Evolutionary conservation across 148 eudicot genomes (phyloP).

Genomic region (Heliosperma pusillum): DNA sequence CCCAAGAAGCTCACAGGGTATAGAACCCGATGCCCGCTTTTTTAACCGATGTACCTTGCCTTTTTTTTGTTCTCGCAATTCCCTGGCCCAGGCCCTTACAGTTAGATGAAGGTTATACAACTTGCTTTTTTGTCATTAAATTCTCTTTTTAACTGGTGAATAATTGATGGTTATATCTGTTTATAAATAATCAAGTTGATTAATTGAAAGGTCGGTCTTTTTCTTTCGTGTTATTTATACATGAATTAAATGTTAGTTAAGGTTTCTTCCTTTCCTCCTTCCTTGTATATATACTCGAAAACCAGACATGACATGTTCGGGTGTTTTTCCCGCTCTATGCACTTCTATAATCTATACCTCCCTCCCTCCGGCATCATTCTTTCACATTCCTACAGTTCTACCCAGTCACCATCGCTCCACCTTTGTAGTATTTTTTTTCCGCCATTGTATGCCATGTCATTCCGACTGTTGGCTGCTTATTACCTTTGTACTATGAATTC

Average conservation of each 20-base stretch:
- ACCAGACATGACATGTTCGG: not conserved
- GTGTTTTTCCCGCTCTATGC: not conserved
- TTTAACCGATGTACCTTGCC: not conserved
- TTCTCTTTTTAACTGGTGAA: conserved; percentile 1
- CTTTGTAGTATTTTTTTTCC: no score
- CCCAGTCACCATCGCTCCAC: no score
- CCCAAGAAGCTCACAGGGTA: conserved; percentile 54
- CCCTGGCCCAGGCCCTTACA: not conserved
- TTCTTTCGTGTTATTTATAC: not conserved
- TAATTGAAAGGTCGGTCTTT: conserved; percentile 2
- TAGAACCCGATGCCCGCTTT: conserved; percentile 11
- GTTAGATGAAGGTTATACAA: conserved; percentile 7
- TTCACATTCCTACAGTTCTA: no score
- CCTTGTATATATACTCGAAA: not conserved
- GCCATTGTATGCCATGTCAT: no score
- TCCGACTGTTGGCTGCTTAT: no score
- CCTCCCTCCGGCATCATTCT: no score
- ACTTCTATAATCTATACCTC: no score
- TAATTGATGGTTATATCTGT: conserved; percentile 20
- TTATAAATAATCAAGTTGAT: conserved; percentile 11
- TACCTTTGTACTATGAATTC: no score
- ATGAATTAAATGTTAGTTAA: not conserved
- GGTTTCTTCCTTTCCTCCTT: not conserved
- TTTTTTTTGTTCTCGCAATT: not conserved
- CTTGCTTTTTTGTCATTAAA: not conserved